Evolutionary conservation across 495 filamentous ascomycete genomes (phyloP).

Genomic region (Platismatia glauca): DNA sequence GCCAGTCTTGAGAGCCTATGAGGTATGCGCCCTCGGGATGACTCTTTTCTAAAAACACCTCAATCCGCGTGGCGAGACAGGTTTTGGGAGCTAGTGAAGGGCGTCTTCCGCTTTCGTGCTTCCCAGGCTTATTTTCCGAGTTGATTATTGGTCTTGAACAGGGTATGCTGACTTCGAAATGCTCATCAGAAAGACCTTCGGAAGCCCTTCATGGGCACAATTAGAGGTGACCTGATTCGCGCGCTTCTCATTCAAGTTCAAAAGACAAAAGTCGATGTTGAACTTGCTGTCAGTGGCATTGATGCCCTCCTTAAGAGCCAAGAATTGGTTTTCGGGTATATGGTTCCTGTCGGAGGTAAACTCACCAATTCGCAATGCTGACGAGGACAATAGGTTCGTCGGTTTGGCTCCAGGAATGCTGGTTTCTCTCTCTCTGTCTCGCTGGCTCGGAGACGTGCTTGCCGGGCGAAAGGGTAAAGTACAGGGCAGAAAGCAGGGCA

Average conservation of each 20-base stretch:
- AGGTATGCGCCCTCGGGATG: constrained; percentile 27
- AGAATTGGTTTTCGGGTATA: constrained; percentile 83
- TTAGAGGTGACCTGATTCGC: constrained; percentile 79
- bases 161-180: not conserved
- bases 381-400: constrained; percentile 52
- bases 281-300: constrained; percentile 90
- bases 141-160: not conserved
- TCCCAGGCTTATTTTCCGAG: not conserved
- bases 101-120: not conserved
- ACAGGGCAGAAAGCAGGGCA: constrained; percentile 48
- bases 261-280: constrained; percentile 97
- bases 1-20: constrained; percentile 81
- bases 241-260: constrained; percentile 92
- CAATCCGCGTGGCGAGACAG: not conserved
- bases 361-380: constrained; percentile 15
- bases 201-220: constrained; percentile 65
- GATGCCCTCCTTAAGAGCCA: constrained; percentile 89
- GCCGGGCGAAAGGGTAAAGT: constrained; percentile 58
- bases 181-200: constrained; percentile 52
- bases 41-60: not conserved
- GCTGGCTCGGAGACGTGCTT: constrained; percentile 61
- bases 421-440: constrained; percentile 63
- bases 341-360: not conserved
- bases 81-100: not conserved
- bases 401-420: constrained; percentile 84